A percentile compares a stretch with the other conserved stretches of the same genome.
Conservation (phyloP, 352 stramenopile species). For the Phytopythium mirpurense region DNA sequence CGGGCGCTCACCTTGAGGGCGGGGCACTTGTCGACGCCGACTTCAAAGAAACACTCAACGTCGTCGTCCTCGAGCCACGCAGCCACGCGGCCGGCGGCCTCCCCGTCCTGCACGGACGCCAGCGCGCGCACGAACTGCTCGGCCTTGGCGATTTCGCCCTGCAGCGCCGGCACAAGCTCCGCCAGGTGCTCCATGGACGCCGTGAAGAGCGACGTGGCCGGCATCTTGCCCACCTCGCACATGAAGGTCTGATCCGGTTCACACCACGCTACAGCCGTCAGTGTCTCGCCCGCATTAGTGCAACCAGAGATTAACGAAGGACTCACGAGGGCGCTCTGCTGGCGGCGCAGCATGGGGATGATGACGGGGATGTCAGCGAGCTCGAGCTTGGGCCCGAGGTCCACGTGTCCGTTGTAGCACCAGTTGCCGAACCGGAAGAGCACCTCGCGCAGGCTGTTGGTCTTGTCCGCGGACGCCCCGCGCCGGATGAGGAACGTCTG, state of each 20-base stretch:
- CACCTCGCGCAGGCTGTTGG: slow-evolving; percentile 79
- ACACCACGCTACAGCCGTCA: too few relatives aligned
- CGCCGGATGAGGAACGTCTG: slow-evolving; percentile 83
- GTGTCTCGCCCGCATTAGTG: too few relatives aligned
- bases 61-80: slow-evolving; percentile 90
- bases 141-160: slow-evolving; percentile 78
- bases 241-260: slow-evolving; percentile 70
- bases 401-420: slow-evolving; percentile 93
- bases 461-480: slow-evolving; percentile 31
- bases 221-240: slow-evolving; percentile 89
- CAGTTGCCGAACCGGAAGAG: slow-evolving; percentile 94
- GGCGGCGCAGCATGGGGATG: slow-evolving; percentile 90
- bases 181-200: slow-evolving; percentile 85
- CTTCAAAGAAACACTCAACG: slow-evolving; percentile 92
- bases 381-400: slow-evolving; percentile 86
- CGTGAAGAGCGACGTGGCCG: slow-evolving; percentile 85
- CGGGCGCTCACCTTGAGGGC: slow-evolving; percentile 43
- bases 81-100: slow-evolving; percentile 37
- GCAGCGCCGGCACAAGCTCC: slow-evolving; percentile 72
- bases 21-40: slow-evolving; percentile 66
- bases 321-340: slow-evolving; percentile 87
- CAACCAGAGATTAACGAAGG: too few relatives aligned
- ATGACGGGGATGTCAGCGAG: slow-evolving; percentile 91
- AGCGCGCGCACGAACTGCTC: slow-evolving; percentile 83
- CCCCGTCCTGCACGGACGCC: slow-evolving; percentile 38